phyloP scores from a whole-genome alignment of 163 green algal genomes.

The Coccomyxa subellipsoidea region DNA sequence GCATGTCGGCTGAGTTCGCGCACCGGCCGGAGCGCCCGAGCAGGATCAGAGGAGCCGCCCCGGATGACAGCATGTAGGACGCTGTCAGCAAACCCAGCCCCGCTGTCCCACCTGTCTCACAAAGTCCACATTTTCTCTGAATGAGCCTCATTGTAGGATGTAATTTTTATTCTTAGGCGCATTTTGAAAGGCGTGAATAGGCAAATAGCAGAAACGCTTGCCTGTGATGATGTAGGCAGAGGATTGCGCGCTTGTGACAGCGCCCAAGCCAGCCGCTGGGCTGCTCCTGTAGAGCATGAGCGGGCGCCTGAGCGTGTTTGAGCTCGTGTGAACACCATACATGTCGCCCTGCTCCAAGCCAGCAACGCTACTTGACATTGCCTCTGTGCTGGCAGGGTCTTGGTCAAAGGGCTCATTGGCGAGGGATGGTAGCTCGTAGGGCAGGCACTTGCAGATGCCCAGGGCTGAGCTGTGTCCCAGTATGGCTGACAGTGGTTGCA shows the following conservation, averaged over 20 bases:
- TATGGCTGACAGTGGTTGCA: background rate
- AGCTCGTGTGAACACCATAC: background rate
- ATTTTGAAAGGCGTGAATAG: too few relatives aligned
- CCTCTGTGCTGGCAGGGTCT: background rate
- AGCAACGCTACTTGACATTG: background rate
- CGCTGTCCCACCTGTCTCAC: slow-evolving; percentile 61
- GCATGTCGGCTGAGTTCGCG: background rate
- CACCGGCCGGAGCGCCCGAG: slow-evolving; percentile 18
- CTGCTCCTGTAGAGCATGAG: slow-evolving; percentile 6
- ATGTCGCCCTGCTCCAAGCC: background rate
- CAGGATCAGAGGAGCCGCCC: slow-evolving; percentile 15
- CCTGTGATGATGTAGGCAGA: background rate
- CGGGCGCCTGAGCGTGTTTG: background rate
- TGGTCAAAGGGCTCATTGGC: background rate
- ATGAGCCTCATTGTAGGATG: too few relatives aligned
- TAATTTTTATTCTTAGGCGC: too few relatives aligned
- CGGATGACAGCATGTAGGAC: slow-evolving; percentile 41
- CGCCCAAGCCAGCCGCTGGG: background rate
- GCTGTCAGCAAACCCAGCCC: slow-evolving; percentile 69
- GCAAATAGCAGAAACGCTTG: background rate
- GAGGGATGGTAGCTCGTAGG: slow-evolving; percentile 21
- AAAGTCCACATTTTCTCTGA: too few relatives aligned
- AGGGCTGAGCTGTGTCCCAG: background rate
- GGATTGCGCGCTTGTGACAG: background rate
- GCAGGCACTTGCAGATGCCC: slow-evolving; percentile 17